Conservation (phyloP, 257 asterid species). For the Solanum neorickii region DNA sequence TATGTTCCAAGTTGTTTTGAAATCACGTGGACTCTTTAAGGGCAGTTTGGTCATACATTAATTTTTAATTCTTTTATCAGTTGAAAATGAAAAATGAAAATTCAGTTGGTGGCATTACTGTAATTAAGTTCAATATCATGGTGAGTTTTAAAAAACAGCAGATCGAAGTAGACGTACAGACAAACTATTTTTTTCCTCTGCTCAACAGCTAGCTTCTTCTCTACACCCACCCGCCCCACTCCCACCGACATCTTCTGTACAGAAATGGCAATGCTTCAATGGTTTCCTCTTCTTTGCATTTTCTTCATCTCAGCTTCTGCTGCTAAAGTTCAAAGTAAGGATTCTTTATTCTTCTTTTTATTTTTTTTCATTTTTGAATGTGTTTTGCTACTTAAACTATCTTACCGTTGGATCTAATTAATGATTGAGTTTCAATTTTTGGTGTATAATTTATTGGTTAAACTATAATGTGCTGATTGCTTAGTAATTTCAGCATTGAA, state of each 20-base stretch:
- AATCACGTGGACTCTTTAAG: not conserved
- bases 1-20: not conserved
- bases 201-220: slow-evolving; percentile 1
- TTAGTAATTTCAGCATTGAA: not conserved
- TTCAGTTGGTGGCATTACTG: not conserved
- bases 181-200: not conserved
- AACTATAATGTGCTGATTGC: not conserved
- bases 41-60: not conserved
- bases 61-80: not conserved
- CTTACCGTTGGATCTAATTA: not conserved
- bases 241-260: not conserved
- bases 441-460: not conserved
- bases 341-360: not conserved
- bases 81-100: not conserved
- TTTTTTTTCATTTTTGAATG: not conserved
- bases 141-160: not conserved
- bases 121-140: slow-evolving; percentile 5
- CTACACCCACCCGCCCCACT: not conserved
- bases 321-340: slow-evolving; percentile 26
- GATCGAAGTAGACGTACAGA: slow-evolving; percentile 19
- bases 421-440: not conserved
- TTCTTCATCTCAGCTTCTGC: slow-evolving; percentile 10
- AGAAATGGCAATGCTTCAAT: not conserved
- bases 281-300: slow-evolving; percentile 6
- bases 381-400: not conserved